A percentile compares a stretch with the other conserved stretches of the same genome.
Evolutionary conservation across 768 basidiomycete genomes (phyloP).

Genomic region (Amylocystis lapponica): DNA sequence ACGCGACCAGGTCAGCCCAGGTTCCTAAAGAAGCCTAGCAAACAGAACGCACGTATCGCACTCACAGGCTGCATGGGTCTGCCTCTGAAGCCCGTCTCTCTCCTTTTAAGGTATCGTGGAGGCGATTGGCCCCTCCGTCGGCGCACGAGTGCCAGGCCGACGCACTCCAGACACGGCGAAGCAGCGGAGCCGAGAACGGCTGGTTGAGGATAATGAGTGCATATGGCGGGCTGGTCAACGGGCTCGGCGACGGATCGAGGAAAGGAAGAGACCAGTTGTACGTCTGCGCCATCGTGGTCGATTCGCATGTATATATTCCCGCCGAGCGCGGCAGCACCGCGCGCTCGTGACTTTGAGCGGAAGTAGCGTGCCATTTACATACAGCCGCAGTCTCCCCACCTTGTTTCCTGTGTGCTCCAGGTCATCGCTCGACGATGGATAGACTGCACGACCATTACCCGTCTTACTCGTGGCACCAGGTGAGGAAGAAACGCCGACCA

Average conservation of each 20-base stretch:
- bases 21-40: constrained; percentile 10
- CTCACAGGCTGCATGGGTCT: constrained; percentile 11
- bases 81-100: constrained; percentile 5
- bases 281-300: not conserved
- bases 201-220: constrained; percentile 90
- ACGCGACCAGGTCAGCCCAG: constrained; percentile 1
- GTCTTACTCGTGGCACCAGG: constrained; percentile 85
- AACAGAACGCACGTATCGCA: constrained; percentile 1
- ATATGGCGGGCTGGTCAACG: constrained; percentile 8
- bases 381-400: constrained; percentile 1
- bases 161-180: constrained; percentile 47
- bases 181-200: constrained; percentile 62
- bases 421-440: constrained; percentile 14
- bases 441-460: constrained; percentile 25
- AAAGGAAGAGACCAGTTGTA: constrained; percentile 7
- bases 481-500: constrained; percentile 27
- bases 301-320: not conserved
- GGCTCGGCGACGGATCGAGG: constrained; percentile 13
- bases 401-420: not conserved
- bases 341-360: no score
- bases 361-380: no score
- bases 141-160: constrained; percentile 39
- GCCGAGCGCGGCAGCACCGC: not conserved
- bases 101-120: constrained; percentile 47
- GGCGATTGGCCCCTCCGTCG: constrained; percentile 54